Base-by-base conservation (phyloP, 345 rosid genomes). In the Geranium rotundifolium region DNA sequence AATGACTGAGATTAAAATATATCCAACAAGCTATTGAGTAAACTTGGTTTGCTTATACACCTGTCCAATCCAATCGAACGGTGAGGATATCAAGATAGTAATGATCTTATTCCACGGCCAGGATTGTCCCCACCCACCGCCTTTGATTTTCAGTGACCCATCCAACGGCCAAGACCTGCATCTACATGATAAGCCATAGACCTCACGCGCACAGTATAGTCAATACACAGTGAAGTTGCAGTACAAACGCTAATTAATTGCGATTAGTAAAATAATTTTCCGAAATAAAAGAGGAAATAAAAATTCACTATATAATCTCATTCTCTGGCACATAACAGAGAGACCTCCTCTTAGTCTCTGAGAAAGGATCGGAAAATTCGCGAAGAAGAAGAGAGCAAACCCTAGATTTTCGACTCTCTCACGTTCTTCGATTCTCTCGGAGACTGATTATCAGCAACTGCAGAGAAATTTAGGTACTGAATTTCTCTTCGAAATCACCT, bases 361-460 rank as follows among this genome's bases (percentile, higher is more conserved):
- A 46, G 52, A 46, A 46, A 46, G 52, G 57, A 50, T 63, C 30
- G 52, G 65, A 19, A 49, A 23, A 19, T 14, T 50, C 14, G 29
- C 18, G 17, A 37, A 17, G 37, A 37, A 57, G 23, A 10, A 63
- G 19, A 4, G 19, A 59, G 16, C 39, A 69, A 60, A 30, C 70
- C 71, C 69, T 61, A 13, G 56, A 41, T 59, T 67, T 23, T n/a
- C 54, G 31, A 17, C 4, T 57, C n/a, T 41, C 4, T 29, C 4
- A 16, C 37, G 27, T 20, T 73, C 65, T 77, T 77, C 73, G 73
- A 56, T 56, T 56, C 65, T 49, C 58, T 70, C 73, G 66, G 56
- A 73, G 77, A 64, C 75, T 66, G 67, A 64, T 70, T 54, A 54
- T 41, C 66, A 69, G 41, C 56, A 30, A 64, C 56, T 54, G 18